Evolutionary conservation across 768 basidiomycete species (phyloP), one percentile per base, ranked within the genome.

Genomic region (Cantharellus cinnabarinus): DNA sequence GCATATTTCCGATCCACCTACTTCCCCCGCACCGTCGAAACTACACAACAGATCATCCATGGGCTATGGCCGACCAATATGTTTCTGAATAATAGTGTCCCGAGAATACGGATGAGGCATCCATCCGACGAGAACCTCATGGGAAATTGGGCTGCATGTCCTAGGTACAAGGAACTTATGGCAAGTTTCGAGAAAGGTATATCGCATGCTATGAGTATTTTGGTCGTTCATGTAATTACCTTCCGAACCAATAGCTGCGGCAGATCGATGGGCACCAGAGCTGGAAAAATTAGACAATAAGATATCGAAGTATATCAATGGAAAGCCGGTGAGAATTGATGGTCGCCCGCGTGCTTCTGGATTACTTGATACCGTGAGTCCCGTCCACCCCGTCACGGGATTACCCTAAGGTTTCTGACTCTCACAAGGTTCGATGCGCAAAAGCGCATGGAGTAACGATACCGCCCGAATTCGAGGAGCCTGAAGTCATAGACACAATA

Each of bases 291-390:
- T 89, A 20, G 85, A 89, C 64, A 70, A 69, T 44, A 77, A 77
- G 56, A 58, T 89, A n/a, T 83, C 79, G 0, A 83, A 78, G 65
- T 83, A 82, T 66, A 69, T 85, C 40, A 74, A 76, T 29, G 83
- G 83, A 0, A 79, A 78, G 38, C 80, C 83, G 0, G 69, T 90
- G 7, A 77, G 84, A 5, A 71, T 89, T 14, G 84, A 89, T 63
- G 83, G 85, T 0, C 79, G 77, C 65, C 87, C 87, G 2, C 70
- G 83, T 57, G 82, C 81, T 2, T 84, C 79, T 10, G 85, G 85
- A 3, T 75, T 89, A 5, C 72, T 87, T 60, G 85, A 87, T 67
- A 85, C 85, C 0, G 81, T 82, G 53, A 10, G 66, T 50, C 20
- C n/a, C 37, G 14, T 48, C 38, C 14, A 37, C 29, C 10, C n/a